phyloP scores from a whole-genome alignment of 2,329 filamentous ascomycete species.

The Colletotrichum tanaceti region DNA sequence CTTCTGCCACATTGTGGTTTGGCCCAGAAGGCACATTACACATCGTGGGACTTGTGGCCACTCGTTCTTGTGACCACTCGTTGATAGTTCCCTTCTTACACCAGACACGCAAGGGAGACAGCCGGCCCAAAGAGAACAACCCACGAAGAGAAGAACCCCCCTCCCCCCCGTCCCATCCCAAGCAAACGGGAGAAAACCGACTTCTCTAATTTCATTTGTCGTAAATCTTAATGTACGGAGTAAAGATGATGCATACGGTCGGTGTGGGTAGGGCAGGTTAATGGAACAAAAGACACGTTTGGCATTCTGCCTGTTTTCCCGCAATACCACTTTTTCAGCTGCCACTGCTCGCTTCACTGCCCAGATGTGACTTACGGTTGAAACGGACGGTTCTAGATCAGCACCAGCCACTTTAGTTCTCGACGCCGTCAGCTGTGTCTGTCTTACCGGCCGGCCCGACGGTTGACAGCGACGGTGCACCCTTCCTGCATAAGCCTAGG shows the following conservation, averaged over 20 bases:
- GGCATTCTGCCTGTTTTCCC: constrained; percentile 20
- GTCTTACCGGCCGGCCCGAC: not conserved
- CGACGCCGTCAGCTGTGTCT: not conserved
- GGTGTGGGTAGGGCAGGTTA: constrained; percentile 38
- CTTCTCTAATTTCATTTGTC: constrained; percentile 40
- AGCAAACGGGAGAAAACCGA: constrained; percentile 14
- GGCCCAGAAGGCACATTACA: constrained; percentile 6
- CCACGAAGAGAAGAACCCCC: not conserved
- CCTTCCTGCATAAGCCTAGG: not conserved
- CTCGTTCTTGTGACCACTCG: not conserved
- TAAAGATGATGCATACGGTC: constrained; percentile 41
- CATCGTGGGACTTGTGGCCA: constrained; percentile 2
- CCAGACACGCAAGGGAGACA: constrained; percentile 6
- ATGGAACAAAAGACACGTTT: constrained; percentile 35
- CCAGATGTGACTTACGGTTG: not conserved
- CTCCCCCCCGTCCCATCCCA: not conserved
- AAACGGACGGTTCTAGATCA: not conserved
- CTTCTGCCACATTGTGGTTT: constrained; percentile 2
- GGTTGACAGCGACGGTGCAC: not conserved
- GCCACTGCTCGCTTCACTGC: not conserved
- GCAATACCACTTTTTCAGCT: not conserved
- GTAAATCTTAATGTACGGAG: constrained; percentile 40
- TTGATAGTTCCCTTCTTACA: not conserved
- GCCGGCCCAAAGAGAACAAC: constrained; percentile 8
- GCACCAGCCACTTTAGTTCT: not conserved